phyloP scores from a whole-genome alignment of 805 yeast species.

The Candida tallmaniae region DNA sequence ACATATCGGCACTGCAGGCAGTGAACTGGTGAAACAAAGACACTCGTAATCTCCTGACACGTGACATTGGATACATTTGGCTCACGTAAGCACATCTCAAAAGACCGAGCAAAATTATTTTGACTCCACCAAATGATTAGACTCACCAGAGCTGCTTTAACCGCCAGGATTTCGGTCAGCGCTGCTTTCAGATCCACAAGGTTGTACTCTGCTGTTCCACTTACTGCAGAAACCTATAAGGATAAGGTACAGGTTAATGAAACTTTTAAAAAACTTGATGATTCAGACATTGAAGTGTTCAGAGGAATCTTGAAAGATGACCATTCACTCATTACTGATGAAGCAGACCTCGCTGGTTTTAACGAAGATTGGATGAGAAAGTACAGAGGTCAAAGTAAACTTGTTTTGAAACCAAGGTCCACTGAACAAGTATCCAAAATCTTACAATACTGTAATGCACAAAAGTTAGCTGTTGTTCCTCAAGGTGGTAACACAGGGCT shows the following conservation, averaged over 20 bases:
- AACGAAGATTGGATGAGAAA: slow-evolving; percentile 96
- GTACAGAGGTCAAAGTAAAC: slow-evolving; percentile 78
- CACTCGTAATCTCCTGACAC: no score
- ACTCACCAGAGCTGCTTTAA: no score
- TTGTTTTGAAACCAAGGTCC: slow-evolving; percentile 79
- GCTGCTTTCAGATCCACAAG: neutral
- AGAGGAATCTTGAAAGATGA: slow-evolving; percentile 47
- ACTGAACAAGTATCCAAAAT: slow-evolving; percentile 74
- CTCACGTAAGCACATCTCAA: no score
- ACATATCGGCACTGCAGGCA: slow-evolving; percentile 37
- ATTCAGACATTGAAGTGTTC: slow-evolving; percentile 59
- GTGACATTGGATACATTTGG: no score
- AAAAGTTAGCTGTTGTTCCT: slow-evolving; percentile 81
- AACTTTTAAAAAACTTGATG: slow-evolving; percentile 47
- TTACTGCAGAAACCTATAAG: slow-evolving; percentile 72
- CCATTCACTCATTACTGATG: slow-evolving; percentile 47
- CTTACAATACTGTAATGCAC: slow-evolving; percentile 73
- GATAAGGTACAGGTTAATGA: slow-evolving; percentile 47
- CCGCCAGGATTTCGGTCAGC: no score
- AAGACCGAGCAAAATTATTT: no score
- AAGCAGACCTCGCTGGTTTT: slow-evolving; percentile 61
- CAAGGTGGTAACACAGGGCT: slow-evolving; percentile 97
- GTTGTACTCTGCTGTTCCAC: slow-evolving; percentile 31
- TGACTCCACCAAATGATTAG: no score
- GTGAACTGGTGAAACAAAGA: slow-evolving; percentile 2